Evolutionary conservation across 2,329 filamentous ascomycete species (phyloP).

Genomic region (Chaetomium globosum): DNA sequence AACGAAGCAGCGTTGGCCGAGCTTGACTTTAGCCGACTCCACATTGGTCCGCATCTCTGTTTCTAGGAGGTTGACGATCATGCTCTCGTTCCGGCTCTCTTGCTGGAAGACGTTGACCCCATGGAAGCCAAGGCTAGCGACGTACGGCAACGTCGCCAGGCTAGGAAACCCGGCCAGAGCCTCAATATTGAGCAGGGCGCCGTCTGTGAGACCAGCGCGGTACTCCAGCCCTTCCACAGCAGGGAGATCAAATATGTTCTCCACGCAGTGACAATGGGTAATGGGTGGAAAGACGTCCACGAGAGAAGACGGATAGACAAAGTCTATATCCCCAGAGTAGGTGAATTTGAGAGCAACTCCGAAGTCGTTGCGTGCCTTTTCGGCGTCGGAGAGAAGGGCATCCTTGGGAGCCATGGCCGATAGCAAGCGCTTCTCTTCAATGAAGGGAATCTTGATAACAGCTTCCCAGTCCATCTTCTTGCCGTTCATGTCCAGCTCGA

Average conservation of each 20-base stretch:
- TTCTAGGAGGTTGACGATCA: slow-evolving; percentile 82
- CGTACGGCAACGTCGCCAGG: slow-evolving; percentile 81
- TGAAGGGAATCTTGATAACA: slow-evolving; percentile 98
- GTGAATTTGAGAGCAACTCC: slow-evolving; percentile 92
- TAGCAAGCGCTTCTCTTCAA: slow-evolving; percentile 85
- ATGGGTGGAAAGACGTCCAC: slow-evolving; percentile 90
- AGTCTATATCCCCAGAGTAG: slow-evolving; percentile 75
- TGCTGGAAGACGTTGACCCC: slow-evolving; percentile 94
- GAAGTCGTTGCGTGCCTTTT: slow-evolving; percentile 84
- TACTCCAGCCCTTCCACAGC: slow-evolving; percentile 87
- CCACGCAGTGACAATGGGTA: slow-evolving; percentile 81
- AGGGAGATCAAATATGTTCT: slow-evolving; percentile 95
- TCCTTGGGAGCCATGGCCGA: slow-evolving; percentile 86
- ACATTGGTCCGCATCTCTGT: slow-evolving; percentile 71
- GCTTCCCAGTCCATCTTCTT: slow-evolving; percentile 99
- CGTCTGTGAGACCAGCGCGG: slow-evolving; percentile 79
- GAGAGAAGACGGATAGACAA: slow-evolving; percentile 83
- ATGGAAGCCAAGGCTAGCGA: slow-evolving; percentile 79
- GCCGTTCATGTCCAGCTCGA: slow-evolving; percentile 98
- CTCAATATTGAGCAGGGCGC: slow-evolving; percentile 76
- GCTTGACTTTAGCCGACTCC: slow-evolving; percentile 72
- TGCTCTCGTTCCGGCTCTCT: slow-evolving; percentile 94
- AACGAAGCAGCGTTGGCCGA: slow-evolving; percentile 85
- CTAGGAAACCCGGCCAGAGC: slow-evolving; percentile 95
- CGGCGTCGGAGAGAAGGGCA: slow-evolving; percentile 71